Evolutionary conservation across 2,329 filamentous ascomycete genomes (phyloP).

Genomic region (Arthroderma uncinatum): DNA sequence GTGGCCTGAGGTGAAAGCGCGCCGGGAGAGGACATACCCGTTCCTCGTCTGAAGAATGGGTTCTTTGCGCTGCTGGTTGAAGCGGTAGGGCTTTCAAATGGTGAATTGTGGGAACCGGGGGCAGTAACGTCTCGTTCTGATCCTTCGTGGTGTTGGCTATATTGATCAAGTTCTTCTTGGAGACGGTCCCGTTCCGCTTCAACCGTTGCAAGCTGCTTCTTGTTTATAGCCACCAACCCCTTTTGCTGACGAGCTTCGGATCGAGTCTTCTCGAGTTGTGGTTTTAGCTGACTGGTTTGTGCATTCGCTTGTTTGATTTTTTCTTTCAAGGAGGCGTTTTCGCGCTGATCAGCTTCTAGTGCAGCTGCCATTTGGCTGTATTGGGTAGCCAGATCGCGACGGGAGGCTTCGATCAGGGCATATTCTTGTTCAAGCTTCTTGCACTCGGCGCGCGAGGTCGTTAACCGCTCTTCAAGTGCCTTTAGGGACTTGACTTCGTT

Average conservation of each 20-base stretch:
- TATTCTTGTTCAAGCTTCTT: slow-evolving; percentile 75
- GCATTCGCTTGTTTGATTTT: slow-evolving; percentile 72
- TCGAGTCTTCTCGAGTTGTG: slow-evolving; percentile 84
- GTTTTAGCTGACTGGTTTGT: slow-evolving; percentile 73
- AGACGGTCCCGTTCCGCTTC: slow-evolving; percentile 83
- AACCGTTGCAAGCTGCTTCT: slow-evolving; percentile 85
- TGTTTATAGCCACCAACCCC: slow-evolving; percentile 93
- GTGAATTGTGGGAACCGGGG: slow-evolving; percentile 12
- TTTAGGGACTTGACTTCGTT: slow-evolving; percentile 84
- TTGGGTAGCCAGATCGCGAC: slow-evolving; percentile 71
- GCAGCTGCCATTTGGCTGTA: slow-evolving; percentile 64
- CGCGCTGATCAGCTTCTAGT: slow-evolving; percentile 75
- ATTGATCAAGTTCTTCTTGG: slow-evolving; percentile 58
- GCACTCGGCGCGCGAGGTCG: slow-evolving; percentile 63
- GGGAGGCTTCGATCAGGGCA: slow-evolving; percentile 67
- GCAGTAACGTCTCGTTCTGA: slow-evolving; percentile 45
- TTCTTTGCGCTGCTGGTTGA: slow-evolving; percentile 67
- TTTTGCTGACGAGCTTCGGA: slow-evolving; percentile 90
- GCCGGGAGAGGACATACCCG: slow-evolving; percentile 39
- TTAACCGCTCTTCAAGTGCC: slow-evolving; percentile 71
- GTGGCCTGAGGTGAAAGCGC: slow-evolving; percentile 34
- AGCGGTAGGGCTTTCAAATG: slow-evolving; percentile 54
- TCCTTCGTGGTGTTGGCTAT: slow-evolving; percentile 50
- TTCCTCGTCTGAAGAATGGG: slow-evolving; percentile 71
- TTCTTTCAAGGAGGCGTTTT: slow-evolving; percentile 77